Evolutionary conservation across 1,284 basidiomycete genomes (phyloP).

Genomic region (Volvariella volvacea): DNA sequence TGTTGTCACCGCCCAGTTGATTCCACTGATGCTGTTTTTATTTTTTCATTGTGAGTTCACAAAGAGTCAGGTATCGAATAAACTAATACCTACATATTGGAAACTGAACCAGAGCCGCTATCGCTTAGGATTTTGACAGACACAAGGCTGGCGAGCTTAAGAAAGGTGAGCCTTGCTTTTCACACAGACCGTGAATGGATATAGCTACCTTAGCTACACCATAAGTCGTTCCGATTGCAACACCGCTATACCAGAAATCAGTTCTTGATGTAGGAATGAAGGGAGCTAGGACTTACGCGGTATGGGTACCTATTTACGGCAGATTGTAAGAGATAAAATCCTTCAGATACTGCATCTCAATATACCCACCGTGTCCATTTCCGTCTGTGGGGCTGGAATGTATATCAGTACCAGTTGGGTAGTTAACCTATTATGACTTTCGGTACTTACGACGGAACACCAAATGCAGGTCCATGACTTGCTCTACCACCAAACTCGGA

Average conservation of each 20-base stretch:
- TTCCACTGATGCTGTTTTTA: too few relatives aligned
- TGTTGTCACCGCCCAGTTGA: too few relatives aligned
- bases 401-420: too few relatives aligned
- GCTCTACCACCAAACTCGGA: slow-evolving; percentile 6
- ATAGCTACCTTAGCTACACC: slow-evolving; percentile 9
- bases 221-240: slow-evolving; percentile 5
- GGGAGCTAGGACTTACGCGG: not conserved
- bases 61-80: too few relatives aligned
- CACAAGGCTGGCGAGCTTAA: not conserved
- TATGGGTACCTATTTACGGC: not conserved
- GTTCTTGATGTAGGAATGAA: not conserved
- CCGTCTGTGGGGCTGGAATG: slow-evolving; percentile 6
- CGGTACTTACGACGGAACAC: too few relatives aligned
- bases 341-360: not conserved
- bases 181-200: too few relatives aligned
- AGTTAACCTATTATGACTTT: too few relatives aligned
- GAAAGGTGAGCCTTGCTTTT: not conserved
- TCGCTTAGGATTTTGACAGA: not conserved
- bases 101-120: slow-evolving; percentile 4
- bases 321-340: not conserved
- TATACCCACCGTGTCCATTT: slow-evolving; percentile 2
- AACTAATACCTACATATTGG: not conserved
- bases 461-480: slow-evolving; percentile 9
- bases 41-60: too few relatives aligned
- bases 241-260: slow-evolving; percentile 3